Conservation (phyloP, 2,329 filamentous ascomycete species). For the Beauveria sp. region DNA sequence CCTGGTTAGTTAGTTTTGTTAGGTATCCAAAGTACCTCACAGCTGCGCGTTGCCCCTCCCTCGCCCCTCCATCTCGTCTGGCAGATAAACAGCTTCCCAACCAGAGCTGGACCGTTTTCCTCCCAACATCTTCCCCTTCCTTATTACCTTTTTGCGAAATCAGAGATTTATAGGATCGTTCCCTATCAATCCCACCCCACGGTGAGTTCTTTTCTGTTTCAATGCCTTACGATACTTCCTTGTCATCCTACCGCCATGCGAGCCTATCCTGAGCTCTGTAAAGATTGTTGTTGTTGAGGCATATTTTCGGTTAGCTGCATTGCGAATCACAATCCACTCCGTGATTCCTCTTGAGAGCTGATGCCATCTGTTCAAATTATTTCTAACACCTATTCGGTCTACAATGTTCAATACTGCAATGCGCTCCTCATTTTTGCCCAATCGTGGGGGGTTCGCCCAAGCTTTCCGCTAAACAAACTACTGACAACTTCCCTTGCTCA, state of each 20-base stretch:
- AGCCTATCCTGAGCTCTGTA: not conserved
- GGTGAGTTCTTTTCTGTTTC: not conserved
- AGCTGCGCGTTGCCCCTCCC: conserved; percentile 8
- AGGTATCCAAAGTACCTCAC: not conserved
- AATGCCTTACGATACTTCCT: not conserved
- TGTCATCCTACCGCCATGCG: conserved; percentile 7
- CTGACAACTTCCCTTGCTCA: not conserved
- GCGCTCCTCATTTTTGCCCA: not conserved
- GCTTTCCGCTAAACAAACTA: not conserved
- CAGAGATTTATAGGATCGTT: not conserved
- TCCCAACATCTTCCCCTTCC: conserved; percentile 8
- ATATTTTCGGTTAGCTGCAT: conserved; percentile 14
- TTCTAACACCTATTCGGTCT: not conserved
- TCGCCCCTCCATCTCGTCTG: conserved; percentile 5
- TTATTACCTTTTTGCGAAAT: not conserved
- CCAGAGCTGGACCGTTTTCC: conserved; percentile 7
- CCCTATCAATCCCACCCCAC: not conserved
- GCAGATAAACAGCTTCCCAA: conserved; percentile 9
- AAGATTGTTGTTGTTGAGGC: conserved; percentile 14
- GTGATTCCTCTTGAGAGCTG: not conserved
- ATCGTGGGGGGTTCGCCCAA: not conserved
- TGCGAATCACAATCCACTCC: not conserved
- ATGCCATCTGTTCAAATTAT: not conserved
- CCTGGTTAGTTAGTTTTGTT: too few relatives aligned
- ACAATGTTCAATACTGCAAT: not conserved